Evolutionary conservation across 345 rosid genomes (phyloP).

Genomic region (Sisymbrium altissimum): DNA sequence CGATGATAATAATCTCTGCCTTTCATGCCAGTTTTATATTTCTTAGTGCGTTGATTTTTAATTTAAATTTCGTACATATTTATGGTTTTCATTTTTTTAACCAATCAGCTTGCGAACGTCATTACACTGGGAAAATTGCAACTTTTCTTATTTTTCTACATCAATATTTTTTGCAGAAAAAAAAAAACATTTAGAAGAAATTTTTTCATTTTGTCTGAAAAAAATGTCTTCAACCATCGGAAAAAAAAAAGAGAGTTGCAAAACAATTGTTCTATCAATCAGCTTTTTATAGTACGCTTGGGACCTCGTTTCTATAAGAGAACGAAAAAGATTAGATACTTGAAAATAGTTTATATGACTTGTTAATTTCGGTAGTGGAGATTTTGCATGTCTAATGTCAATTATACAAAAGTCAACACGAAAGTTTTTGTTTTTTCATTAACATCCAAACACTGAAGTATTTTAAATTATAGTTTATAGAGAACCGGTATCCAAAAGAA

Average conservation of each 20-base stretch:
- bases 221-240: too few relatives aligned
- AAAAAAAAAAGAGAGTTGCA: too few relatives aligned
- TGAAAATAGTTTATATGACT: neutral
- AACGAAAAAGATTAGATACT: neutral
- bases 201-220: neutral
- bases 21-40: neutral
- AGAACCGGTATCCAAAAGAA: neutral
- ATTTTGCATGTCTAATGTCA: conserved; percentile 31
- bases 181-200: neutral
- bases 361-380: conserved; percentile 19
- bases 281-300: neutral
- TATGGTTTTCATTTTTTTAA: neutral
- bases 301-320: neutral
- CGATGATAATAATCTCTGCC: neutral
- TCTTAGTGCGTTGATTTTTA: neutral
- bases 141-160: neutral
- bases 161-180: too few relatives aligned
- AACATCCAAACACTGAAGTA: neutral
- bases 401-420: conserved; percentile 14
- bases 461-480: neutral
- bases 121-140: too few relatives aligned
- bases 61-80: neutral
- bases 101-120: neutral
- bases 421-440: neutral
- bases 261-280: neutral